These are phyloP conservation scores for Floccularia luteovirens DNA, from an alignment of 768 basidiomycete genomes.

Conservation along the genomic window DNA sequence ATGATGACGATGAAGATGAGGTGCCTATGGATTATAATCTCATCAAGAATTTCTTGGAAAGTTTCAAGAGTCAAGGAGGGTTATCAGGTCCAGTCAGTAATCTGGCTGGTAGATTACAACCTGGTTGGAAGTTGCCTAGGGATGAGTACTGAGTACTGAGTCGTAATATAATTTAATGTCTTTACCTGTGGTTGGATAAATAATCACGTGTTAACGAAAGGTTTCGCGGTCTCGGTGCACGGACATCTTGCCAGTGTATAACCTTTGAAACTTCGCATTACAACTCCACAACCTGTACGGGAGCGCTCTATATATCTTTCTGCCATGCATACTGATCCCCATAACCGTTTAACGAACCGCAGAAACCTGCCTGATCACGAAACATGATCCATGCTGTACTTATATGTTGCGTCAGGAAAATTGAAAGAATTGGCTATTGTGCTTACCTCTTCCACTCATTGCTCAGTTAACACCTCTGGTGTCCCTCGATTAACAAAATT, in stretches of 20 bases:
- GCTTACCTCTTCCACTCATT: conserved; percentile 5
- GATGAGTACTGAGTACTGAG: conserved; percentile 39
- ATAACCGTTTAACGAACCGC: no score
- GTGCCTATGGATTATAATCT: conserved; percentile 74
- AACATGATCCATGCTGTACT: conserved; percentile 81
- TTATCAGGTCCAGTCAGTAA: conserved; percentile 88
- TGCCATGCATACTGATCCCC: no score
- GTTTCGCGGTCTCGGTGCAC: no score
- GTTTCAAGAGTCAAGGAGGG: conserved; percentile 89
- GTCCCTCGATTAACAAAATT: conserved; percentile 82
- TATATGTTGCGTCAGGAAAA: conserved; percentile 52
- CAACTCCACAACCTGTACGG: no score
- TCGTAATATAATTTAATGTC: no score
- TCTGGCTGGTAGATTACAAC: conserved; percentile 76
- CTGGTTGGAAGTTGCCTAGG: conserved; percentile 67
- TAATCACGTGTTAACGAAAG: no score
- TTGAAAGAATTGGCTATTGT: conserved; percentile 8
- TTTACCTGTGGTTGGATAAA: no score
- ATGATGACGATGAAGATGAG: conserved; percentile 46
- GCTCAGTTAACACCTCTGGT: conserved; percentile 87
- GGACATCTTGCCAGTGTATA: no score
- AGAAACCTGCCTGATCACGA: no score
- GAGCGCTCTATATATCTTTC: no score
- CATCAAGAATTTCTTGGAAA: conserved; percentile 96
- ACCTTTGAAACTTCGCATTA: no score